Base-by-base conservation (phyloP, 2,329 filamentous ascomycete genomes). In the Trichoderma cornu-damae region DNA sequence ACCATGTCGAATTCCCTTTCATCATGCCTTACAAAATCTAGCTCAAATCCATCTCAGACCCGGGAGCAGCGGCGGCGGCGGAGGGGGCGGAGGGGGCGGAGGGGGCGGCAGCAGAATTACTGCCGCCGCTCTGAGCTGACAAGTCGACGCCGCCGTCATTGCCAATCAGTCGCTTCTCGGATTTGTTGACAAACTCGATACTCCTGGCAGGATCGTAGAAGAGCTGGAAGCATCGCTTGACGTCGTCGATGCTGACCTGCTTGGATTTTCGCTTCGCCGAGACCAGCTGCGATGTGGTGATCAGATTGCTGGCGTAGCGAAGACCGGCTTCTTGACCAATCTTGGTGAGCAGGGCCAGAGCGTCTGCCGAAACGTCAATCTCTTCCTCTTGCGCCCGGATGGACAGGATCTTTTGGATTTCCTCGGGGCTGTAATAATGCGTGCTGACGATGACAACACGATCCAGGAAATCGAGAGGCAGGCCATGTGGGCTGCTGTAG, bases 361-460 rank as follows among this genome's bases (percentile, higher is more conserved):
- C 93, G 69, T 97, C 92, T 5, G 92, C 81, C 0, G 89, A 89
- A 32, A 96, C 77, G 62, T 99, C 94, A 48, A 99, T 87, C 70
- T 99, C 94, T 71, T 99, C 94, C 73, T 99, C 94, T 69, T 93
- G 88, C 8, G 94, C 94, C 60, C 94, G 86, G 71, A 99, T 95
- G 22, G 88, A 84, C 11, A 99, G 78, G 61, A 99, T 99, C 72
- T 97, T 88, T 65, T 88, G 86, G 70, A 99, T 90, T 71, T 99
- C 90, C 44, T 96, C 89, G 6, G 80, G 73, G 35, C 77, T 79
- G 76, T 99, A 99, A 22, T 88, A 75, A 65, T 94, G 88, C 6
- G 94, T 99, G 77, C 90, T 94, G 71, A 99, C 90, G 69, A 99
- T 99, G 67, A 96, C 90, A 30, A 97, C 89, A 18, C 94, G 87